Percentiles rank a stretch among this genome's conserved stretches.
Conservation (phyloP, 129 eudicot species). For the Helianthus tuberosus region DNA sequence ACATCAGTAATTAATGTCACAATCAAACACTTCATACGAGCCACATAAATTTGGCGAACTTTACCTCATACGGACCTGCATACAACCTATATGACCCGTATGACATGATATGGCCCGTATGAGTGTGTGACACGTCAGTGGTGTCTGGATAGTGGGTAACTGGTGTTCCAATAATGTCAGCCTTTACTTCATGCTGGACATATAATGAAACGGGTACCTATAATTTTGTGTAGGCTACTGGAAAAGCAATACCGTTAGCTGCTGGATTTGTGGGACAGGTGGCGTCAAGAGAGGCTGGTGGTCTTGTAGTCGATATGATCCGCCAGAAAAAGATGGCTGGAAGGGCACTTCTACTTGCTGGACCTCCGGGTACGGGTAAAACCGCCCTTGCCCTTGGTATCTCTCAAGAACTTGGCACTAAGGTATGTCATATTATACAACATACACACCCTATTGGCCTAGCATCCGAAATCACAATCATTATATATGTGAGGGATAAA, state of each 20-base stretch:
- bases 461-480: neutral
- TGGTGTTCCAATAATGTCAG: too few relatives aligned
- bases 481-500: neutral
- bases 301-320: slow-evolving; percentile 98
- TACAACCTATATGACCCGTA: too few relatives aligned
- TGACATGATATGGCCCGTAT: too few relatives aligned
- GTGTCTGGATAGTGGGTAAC: too few relatives aligned
- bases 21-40: too few relatives aligned
- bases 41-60: too few relatives aligned
- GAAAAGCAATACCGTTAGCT: slow-evolving; percentile 80
- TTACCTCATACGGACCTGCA: too few relatives aligned
- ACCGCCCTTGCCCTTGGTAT: slow-evolving; percentile 97
- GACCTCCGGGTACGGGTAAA: slow-evolving; percentile 99
- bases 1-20: too few relatives aligned
- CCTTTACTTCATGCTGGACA: neutral
- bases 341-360: slow-evolving; percentile 82
- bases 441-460: neutral
- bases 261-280: slow-evolving; percentile 97
- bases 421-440: slow-evolving; percentile 44
- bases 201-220: neutral
- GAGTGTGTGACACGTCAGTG: too few relatives aligned
- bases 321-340: slow-evolving; percentile 99
- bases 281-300: slow-evolving; percentile 91
- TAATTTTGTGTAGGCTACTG: slow-evolving; percentile 51
- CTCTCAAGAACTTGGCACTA: slow-evolving; percentile 95